Base-by-base conservation (phyloP, 1,284 basidiomycete genomes). In the Heliocybe sulcata region DNA sequence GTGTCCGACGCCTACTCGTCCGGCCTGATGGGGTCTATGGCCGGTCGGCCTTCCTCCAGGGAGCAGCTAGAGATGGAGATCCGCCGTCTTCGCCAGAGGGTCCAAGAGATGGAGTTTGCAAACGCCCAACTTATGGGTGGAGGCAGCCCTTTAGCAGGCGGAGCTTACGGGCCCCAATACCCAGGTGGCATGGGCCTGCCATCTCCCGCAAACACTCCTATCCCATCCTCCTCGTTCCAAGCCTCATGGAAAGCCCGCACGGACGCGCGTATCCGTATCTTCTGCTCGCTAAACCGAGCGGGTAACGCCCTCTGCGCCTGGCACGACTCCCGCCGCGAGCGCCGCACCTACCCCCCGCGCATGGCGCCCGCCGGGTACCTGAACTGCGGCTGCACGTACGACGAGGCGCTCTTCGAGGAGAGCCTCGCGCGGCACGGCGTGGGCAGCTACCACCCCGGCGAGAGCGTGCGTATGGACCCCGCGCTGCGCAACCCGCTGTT, bases 251-350 rank as follows among this genome's bases (percentile, higher is more conserved):
- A 77, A 45, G 72, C 76, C 11, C 83, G 88, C 56, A 90, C 85
- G 1, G 81, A 86, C 8, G 79, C 82, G 3, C 85, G 89, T 23
- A 70, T 75, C 58, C 82, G 83, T 57, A 74, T 84, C 45, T 85
- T 84, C 67, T 91, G 91, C 65, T 87, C 90, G 1, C 72, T 88
- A 31, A 92, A 92, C 68, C 81, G 90, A 47, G 89, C 90, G 0
- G 90, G 89, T 22, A 92, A 92, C 60, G 87, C 89, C 1, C 77
- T 92, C 27, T 92, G 89, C 66, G 85, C 90, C 2, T 92, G 90
- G 90, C 90, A 92, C 63, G 89, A 92, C 66, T 88, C 89, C 1
- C 77, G 90, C 35, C 80, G 90, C 38, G 90, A 92, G 68, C 82
- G 90, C 42, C 80, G 90, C 6, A 75, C 76, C 0, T 82, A 79